A percentile compares a stretch with the other conserved stretches of the same genome.
Evolutionary conservation across 768 basidiomycete species (phyloP).

Genomic region (Auricularia sp.): DNA sequence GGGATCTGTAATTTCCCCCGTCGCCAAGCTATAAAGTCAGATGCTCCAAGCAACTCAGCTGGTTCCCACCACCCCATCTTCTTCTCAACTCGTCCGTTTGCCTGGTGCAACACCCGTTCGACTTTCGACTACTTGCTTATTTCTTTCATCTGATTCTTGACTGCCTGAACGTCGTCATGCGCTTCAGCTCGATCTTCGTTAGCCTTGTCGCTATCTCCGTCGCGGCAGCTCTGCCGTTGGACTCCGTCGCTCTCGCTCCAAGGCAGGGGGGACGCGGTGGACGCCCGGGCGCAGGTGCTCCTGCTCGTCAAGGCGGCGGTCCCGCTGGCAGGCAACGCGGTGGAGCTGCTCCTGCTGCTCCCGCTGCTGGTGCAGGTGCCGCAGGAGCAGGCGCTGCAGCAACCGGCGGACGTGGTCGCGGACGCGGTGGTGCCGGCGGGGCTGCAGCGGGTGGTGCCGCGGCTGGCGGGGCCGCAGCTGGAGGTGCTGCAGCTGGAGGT

Average conservation of each 20-base stretch:
- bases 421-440: neutral
- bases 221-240: neutral
- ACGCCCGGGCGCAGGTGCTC: neutral
- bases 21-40: neutral
- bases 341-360: neutral
- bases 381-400: neutral
- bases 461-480: neutral
- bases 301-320: neutral
- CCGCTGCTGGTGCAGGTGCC: neutral
- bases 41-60: neutral
- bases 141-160: neutral
- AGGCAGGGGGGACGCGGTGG: too few relatives aligned
- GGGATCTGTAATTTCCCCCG: neutral
- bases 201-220: neutral
- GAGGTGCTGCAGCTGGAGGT: neutral
- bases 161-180: neutral
- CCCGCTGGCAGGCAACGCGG: neutral
- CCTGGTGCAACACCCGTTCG: neutral
- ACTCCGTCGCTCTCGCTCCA: neutral
- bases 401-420: neutral
- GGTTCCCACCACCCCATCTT: neutral
- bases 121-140: neutral
- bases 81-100: neutral
- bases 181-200: neutral
- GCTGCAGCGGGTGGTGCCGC: neutral